These are phyloP conservation scores for Plasmodium yoelii DNA, from an alignment of 169 alveolate genomes.

Conservation along the genomic window DNA sequence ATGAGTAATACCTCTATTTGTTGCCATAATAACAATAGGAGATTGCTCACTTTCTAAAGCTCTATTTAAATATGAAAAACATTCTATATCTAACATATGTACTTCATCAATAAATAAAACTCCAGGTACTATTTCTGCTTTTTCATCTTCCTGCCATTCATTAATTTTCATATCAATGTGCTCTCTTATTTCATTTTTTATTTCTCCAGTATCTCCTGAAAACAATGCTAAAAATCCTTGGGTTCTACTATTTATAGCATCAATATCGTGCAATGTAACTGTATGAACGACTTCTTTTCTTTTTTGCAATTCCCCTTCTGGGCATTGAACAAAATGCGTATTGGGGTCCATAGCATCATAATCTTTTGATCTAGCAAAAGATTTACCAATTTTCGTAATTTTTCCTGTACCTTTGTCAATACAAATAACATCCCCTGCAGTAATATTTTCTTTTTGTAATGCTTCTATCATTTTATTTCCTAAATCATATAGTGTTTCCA, in stretches of 20 bases:
- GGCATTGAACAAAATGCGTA: constrained; percentile 93
- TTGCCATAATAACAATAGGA: constrained; percentile 99
- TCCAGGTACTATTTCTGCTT: constrained; percentile 94
- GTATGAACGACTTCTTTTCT: constrained; percentile 98
- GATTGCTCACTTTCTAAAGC: constrained; percentile 98
- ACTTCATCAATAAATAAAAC: constrained; percentile 99
- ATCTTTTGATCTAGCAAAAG: constrained; percentile 96
- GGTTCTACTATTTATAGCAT: constrained; percentile 96
- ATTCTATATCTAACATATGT: constrained; percentile 99
- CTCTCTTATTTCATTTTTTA: constrained; percentile 97
- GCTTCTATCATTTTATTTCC: constrained; percentile 96
- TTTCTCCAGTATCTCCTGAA: constrained; percentile 99
- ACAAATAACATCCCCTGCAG: constrained; percentile 96
- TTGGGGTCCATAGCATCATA: constrained; percentile 98
- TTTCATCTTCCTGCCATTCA: constrained; percentile 99
- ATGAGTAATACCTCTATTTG: constrained; percentile 98
- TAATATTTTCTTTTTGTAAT: constrained; percentile 85
- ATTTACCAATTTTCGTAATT: constrained; percentile 97
- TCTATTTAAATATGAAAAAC: constrained; percentile 98
- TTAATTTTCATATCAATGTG: constrained; percentile 98
- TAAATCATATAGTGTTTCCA: constrained; percentile 98
- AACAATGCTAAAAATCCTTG: constrained; percentile 98
- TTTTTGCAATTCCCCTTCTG: constrained; percentile 99
- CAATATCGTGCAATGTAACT: constrained; percentile 99
- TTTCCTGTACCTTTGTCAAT: constrained; percentile 98